Evolutionary conservation across 2,329 filamentous ascomycete genomes (phyloP).

Genomic region (Amauroascus niger): DNA sequence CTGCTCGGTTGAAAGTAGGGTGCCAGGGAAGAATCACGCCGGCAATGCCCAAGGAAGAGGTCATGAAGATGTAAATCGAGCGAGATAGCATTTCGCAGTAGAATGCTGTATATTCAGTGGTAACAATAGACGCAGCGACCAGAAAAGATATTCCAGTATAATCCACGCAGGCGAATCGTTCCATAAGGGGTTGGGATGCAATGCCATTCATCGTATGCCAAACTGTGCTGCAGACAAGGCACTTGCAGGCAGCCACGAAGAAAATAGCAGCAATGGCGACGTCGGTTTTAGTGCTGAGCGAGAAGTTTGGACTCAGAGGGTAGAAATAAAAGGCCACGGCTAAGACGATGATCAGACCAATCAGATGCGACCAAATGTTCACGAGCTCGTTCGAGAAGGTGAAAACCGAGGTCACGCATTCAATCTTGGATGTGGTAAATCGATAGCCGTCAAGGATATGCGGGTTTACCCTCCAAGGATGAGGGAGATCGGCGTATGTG

Average conservation of each 20-base stretch:
- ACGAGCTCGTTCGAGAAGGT: constrained; percentile 82
- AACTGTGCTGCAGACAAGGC: constrained; percentile 84
- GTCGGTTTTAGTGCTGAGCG: constrained; percentile 74
- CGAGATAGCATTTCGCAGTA: constrained; percentile 89
- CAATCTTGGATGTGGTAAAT: constrained; percentile 82
- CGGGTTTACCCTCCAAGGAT: constrained; percentile 89
- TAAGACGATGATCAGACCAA: constrained; percentile 81
- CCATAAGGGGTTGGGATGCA: constrained; percentile 77
- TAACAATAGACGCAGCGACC: constrained; percentile 90
- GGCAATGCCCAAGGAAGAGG: constrained; percentile 68
- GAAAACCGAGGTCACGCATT: constrained; percentile 77
- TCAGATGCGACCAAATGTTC: constrained; percentile 94
- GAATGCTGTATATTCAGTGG: constrained; percentile 95
- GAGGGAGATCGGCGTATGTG: constrained; percentile 77
- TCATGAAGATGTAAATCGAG: constrained; percentile 75
- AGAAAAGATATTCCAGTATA: constrained; percentile 95
- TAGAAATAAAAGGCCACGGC: constrained; percentile 94
- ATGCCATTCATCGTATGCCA: constrained; percentile 99
- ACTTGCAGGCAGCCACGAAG: constrained; percentile 92
- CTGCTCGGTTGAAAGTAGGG: constrained; percentile 79
- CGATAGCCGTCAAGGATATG: constrained; percentile 88
- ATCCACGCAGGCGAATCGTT: constrained; percentile 93
- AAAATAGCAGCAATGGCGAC: constrained; percentile 86
- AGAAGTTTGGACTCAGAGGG: constrained; percentile 77
- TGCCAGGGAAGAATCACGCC: constrained; percentile 94